Percentiles rank a stretch among this genome's conserved stretches.
Evolutionary conservation across 2,329 filamentous ascomycete species (phyloP).

Genomic region (Colletotrichum cereale): DNA sequence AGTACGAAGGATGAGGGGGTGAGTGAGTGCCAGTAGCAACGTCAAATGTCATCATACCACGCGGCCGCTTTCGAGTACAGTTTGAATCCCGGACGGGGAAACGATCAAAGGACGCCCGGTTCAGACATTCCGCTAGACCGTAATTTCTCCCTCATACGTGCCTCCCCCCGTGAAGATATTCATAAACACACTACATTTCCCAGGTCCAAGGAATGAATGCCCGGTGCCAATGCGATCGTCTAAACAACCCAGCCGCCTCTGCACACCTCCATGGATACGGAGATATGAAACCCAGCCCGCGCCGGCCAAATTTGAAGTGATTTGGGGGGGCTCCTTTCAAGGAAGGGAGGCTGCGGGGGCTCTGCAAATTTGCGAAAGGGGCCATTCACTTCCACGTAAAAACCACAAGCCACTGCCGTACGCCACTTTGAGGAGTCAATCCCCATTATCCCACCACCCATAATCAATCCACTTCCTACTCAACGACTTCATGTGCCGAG

Average conservation of each 20-base stretch:
- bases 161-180: neutral
- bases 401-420: neutral
- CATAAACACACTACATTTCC: slow-evolving; percentile 16
- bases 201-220: slow-evolving; percentile 30
- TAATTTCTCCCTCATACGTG: neutral
- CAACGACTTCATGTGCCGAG: neutral
- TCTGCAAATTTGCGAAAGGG: neutral
- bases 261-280: neutral
- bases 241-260: slow-evolving; percentile 13
- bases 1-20: slow-evolving; percentile 6
- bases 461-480: neutral
- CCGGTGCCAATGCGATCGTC: slow-evolving; percentile 29
- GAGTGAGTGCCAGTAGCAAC: slow-evolving; percentile 9
- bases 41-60: slow-evolving; percentile 26
- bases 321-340: neutral
- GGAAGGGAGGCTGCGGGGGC: slow-evolving; percentile 11
- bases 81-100: neutral
- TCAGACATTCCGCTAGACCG: neutral
- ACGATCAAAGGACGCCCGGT: neutral
- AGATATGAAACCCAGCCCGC: slow-evolving; percentile 26
- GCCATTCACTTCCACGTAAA: neutral
- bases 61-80: slow-evolving; percentile 10
- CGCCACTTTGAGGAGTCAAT: slow-evolving; percentile 3
- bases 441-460: neutral
- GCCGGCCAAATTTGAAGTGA: slow-evolving; percentile 13